Percentiles rank a stretch among this genome's conserved stretches.
Conservation (phyloP, 345 rosid species). For the Syzygium jambos region DNA sequence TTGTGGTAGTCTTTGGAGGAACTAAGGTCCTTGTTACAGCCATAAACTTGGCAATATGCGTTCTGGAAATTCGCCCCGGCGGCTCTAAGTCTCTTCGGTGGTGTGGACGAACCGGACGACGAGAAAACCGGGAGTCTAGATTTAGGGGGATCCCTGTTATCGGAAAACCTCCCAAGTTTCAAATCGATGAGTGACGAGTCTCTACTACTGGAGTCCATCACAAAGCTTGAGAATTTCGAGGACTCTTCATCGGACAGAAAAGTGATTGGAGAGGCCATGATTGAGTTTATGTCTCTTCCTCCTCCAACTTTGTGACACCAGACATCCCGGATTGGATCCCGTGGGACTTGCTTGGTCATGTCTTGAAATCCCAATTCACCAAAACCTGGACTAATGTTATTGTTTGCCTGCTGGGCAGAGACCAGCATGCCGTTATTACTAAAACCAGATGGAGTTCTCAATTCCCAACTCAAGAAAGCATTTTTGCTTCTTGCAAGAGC, state of each 20-base stretch:
- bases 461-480: constrained; percentile 21
- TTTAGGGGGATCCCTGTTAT: neutral
- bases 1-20: constrained; percentile 65
- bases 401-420: constrained; percentile 12
- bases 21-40: constrained; percentile 71
- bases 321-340: constrained; percentile 12
- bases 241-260: constrained; percentile 15
- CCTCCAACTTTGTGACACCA: constrained; percentile 3
- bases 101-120: constrained; percentile 13
- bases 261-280: neutral
- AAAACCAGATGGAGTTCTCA: constrained; percentile 13
- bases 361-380: constrained; percentile 26
- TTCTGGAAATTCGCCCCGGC: constrained; percentile 14
- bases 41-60: constrained; percentile 61
- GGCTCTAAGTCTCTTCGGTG: constrained; percentile 23
- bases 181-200: constrained; percentile 23
- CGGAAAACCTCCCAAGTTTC: constrained; percentile 10
- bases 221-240: constrained; percentile 28
- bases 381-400: constrained; percentile 6
- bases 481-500: constrained; percentile 20
- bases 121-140: constrained; percentile 5
- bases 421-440: constrained; percentile 10
- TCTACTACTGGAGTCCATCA: constrained; percentile 16
- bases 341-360: constrained; percentile 10
- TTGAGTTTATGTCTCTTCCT: constrained; percentile 8